phyloP scores from a whole-genome alignment of 495 filamentous ascomycete species.

The Entonaema liquescens region DNA sequence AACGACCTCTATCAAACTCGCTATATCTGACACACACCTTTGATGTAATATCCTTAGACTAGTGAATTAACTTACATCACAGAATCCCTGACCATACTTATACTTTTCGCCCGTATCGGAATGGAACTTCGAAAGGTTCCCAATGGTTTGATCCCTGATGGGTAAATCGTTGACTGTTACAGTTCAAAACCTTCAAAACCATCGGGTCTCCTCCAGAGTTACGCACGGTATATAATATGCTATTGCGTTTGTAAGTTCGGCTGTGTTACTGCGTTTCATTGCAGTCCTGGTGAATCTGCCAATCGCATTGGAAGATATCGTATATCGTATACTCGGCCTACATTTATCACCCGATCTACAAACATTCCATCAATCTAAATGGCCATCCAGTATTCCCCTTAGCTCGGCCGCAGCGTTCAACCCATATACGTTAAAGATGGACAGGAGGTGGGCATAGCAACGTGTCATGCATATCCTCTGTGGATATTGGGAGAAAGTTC shows the following conservation, averaged over 20 bases:
- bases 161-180: neutral
- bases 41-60: conserved; percentile 28
- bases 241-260: conserved; percentile 1
- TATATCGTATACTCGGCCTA: conserved; percentile 10
- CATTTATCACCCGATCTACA: conserved; percentile 37
- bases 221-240: neutral
- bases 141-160: neutral
- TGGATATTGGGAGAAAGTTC: conserved; percentile 2
- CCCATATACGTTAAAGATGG: conserved; percentile 21
- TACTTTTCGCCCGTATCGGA: neutral
- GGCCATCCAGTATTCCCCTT: conserved; percentile 11
- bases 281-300: conserved; percentile 8
- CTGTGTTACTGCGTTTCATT: conserved; percentile 22
- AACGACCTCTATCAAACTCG: neutral
- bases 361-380: conserved; percentile 29
- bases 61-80: neutral
- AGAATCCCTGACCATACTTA: neutral
- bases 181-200: no score
- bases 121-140: neutral
- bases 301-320: conserved; percentile 20
- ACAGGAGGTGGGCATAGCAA: conserved; percentile 28
- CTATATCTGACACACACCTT: conserved; percentile 21
- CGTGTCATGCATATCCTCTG: conserved; percentile 17
- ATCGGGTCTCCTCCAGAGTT: neutral
- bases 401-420: neutral